A percentile compares a stretch with the other conserved stretches of the same genome.
Evolutionary conservation across 129 eudicot species (phyloP).

Genomic region (Arctium lappa): DNA sequence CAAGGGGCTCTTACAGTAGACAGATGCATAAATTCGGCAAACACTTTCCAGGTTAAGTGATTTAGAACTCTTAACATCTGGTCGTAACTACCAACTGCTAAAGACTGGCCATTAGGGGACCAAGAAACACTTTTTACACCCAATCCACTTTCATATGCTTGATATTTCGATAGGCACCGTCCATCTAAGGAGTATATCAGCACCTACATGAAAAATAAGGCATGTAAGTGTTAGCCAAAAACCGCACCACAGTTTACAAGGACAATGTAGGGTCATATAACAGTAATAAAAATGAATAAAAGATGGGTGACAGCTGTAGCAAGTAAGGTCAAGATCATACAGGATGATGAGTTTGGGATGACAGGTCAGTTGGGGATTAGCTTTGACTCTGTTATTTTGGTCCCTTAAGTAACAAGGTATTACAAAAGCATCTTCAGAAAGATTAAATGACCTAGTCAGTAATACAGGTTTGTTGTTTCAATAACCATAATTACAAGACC

Average conservation of each 20-base stretch:
- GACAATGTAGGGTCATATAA: not conserved
- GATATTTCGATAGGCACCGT: conserved; percentile 86
- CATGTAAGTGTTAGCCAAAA: conserved; percentile 7
- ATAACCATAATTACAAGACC: not conserved
- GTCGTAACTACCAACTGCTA: conserved; percentile 96
- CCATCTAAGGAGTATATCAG: conserved; percentile 95
- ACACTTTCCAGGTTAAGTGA: conserved; percentile 98
- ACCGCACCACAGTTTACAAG: not conserved
- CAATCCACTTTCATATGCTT: conserved; percentile 96
- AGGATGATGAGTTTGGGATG: not conserved
- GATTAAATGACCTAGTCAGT: not conserved
- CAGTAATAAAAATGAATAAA: not conserved
- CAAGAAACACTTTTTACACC: conserved; percentile 92
- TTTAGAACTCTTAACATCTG: conserved; percentile 90
- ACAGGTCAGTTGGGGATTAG: too few species aligned
- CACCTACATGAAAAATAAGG: conserved; percentile 43
- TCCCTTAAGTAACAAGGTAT: not conserved
- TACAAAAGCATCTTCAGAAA: not conserved
- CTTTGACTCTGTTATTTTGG: too few species aligned
- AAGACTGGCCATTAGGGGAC: conserved; percentile 94
- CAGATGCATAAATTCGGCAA: conserved; percentile 86
- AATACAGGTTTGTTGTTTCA: not conserved
- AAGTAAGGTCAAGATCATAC: not conserved
- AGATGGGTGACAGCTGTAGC: not conserved
- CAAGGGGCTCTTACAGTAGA: conserved; percentile 83